A percentile compares a stretch with the other conserved stretches of the same genome.
Evolutionary conservation across 192 early-diverging fungal genomes (phyloP).

Genomic region (Geranomyces michiganensis): DNA sequence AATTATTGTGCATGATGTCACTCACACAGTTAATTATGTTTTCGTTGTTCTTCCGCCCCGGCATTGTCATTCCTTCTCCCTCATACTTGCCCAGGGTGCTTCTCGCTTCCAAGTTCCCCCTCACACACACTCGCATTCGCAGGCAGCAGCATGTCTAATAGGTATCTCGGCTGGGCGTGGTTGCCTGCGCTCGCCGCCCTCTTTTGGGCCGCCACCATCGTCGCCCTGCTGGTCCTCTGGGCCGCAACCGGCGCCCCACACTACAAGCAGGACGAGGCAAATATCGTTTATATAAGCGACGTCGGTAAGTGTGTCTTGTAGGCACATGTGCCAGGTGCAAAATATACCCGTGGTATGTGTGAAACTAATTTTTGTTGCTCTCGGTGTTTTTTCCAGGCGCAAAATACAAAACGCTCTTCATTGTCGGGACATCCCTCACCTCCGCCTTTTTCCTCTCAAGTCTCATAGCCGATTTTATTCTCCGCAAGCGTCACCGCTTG

Average conservation of each 20-base stretch:
- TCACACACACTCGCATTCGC: not conserved
- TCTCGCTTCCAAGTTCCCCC: not conserved
- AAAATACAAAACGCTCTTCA: slow-evolving; percentile 31
- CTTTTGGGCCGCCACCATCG: slow-evolving; percentile 20
- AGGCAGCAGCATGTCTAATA: too few relatives aligned
- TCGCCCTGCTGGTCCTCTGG: slow-evolving; percentile 29
- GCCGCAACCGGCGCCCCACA: slow-evolving; percentile 20
- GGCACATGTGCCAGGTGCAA: too few relatives aligned
- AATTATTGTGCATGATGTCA: too few relatives aligned
- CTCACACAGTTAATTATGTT: too few relatives aligned
- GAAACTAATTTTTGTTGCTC: not conserved
- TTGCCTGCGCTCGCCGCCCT: slow-evolving; percentile 18
- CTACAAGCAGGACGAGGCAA: slow-evolving; percentile 31
- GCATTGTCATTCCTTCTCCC: too few relatives aligned
- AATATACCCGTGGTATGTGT: not conserved
- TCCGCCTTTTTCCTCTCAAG: slow-evolving; percentile 23
- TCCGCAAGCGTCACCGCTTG: slow-evolving; percentile 19
- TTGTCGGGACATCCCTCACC: slow-evolving; percentile 19
- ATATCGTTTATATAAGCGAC: slow-evolving; percentile 32
- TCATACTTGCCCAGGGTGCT: slow-evolving; percentile 1
- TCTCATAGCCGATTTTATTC: slow-evolving; percentile 20
- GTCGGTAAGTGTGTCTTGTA: slow-evolving; percentile 39
- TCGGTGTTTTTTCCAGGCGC: slow-evolving; percentile 17
- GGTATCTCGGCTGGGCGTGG: slow-evolving; percentile 25
- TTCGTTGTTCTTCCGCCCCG: too few relatives aligned